Conservation (phyloP, 2,329 filamentous ascomycete genomes). For the Hortaea sp. region DNA sequence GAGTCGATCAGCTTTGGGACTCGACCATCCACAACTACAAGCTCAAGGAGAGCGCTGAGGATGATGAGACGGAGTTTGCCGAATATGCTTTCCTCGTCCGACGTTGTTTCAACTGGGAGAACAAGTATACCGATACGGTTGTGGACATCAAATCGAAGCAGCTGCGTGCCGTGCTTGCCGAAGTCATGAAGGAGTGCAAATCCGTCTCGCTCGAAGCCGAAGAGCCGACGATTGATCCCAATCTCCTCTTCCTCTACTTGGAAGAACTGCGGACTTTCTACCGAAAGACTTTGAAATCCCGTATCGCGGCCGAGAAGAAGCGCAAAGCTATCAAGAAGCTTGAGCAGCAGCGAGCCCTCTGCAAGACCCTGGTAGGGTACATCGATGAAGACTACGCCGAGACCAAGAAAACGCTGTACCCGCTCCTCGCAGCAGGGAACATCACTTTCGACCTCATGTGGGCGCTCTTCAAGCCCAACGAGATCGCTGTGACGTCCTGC, state of each 20-base stretch:
- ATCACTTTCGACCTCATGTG: slow-evolving; percentile 85
- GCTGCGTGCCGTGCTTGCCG: slow-evolving; percentile 59
- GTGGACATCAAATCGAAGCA: slow-evolving; percentile 80
- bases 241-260: slow-evolving; percentile 51
- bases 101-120: slow-evolving; percentile 73
- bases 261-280: slow-evolving; percentile 58
- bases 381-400: slow-evolving; percentile 73
- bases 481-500: slow-evolving; percentile 63
- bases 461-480: slow-evolving; percentile 82
- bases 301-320: slow-evolving; percentile 47
- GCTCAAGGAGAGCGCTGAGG: slow-evolving; percentile 55
- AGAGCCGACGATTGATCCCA: slow-evolving; percentile 51
- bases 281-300: slow-evolving; percentile 54
- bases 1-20: slow-evolving; percentile 54
- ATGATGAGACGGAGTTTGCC: slow-evolving; percentile 60
- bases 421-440: slow-evolving; percentile 68
- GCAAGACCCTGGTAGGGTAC: slow-evolving; percentile 65
- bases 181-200: slow-evolving; percentile 66
- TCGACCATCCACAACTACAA: slow-evolving; percentile 54
- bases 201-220: slow-evolving; percentile 73
- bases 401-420: slow-evolving; percentile 68
- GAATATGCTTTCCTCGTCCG: slow-evolving; percentile 76
- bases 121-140: slow-evolving; percentile 62
- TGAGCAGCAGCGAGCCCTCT: slow-evolving; percentile 49
- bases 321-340: slow-evolving; percentile 52